phyloP scores from a whole-genome alignment of 768 basidiomycete species.

The Kwoniella botswanensis region DNA sequence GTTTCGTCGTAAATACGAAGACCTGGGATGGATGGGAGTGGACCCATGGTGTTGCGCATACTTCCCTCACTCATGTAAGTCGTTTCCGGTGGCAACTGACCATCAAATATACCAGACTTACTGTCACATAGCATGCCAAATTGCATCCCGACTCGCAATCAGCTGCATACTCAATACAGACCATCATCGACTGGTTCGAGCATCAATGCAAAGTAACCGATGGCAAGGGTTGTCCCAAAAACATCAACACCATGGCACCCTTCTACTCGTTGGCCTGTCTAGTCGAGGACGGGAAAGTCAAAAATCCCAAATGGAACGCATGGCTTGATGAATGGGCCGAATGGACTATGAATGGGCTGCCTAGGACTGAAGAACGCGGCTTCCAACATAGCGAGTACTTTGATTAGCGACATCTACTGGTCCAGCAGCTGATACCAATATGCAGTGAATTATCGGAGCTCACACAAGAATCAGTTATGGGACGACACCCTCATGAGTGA shows the following conservation, averaged over 20 bases:
- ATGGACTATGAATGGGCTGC: conserved; percentile 66
- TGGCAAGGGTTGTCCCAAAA: conserved; percentile 64
- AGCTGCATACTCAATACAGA: conserved; percentile 56
- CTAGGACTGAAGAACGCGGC: conserved; percentile 50
- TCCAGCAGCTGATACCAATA: neutral
- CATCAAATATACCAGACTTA: conserved; percentile 14
- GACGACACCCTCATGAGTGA: conserved; percentile 66
- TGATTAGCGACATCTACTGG: too few relatives aligned
- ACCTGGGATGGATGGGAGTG: conserved; percentile 65
- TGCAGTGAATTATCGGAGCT: conserved; percentile 59
- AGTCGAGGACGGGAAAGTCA: conserved; percentile 39
- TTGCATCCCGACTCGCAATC: conserved; percentile 49
- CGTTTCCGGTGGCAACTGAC: conserved; percentile 9
- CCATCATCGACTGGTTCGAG: conserved; percentile 64
- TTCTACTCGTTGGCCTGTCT: conserved; percentile 55
- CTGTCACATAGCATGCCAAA: too few relatives aligned
- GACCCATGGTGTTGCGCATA: conserved; percentile 55
- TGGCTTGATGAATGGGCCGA: conserved; percentile 56
- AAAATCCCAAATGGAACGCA: conserved; percentile 41
- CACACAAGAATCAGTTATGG: conserved; percentile 64
- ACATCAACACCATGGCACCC: conserved; percentile 68
- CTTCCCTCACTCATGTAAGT: conserved; percentile 48
- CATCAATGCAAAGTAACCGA: conserved; percentile 60
- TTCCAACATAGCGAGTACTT: conserved; percentile 50
- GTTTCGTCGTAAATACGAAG: conserved; percentile 66